These are phyloP conservation scores for Suillus luteus DNA, from an alignment of 768 basidiomycete genomes.

Conservation along the genomic window DNA sequence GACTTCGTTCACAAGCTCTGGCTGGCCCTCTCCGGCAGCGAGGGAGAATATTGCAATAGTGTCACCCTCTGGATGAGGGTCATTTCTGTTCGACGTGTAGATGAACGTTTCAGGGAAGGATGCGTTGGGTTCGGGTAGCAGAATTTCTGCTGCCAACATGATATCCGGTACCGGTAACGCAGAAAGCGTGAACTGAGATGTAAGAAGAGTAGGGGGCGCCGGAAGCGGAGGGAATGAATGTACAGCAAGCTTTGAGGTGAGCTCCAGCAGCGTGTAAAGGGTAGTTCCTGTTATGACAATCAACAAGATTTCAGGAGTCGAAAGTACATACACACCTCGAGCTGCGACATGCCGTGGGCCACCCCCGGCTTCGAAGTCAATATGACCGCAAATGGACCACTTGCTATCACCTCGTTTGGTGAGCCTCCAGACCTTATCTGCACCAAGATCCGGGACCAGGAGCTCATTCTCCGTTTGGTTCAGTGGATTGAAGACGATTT, in stretches of 20 bases:
- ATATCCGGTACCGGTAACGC: constrained; percentile 43
- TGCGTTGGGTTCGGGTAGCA: constrained; percentile 54
- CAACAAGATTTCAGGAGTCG: background rate
- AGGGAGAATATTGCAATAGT: constrained; percentile 70
- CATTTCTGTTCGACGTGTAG: constrained; percentile 76
- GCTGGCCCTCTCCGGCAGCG: constrained; percentile 40
- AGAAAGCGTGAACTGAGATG: constrained; percentile 48
- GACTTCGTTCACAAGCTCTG: constrained; percentile 60
- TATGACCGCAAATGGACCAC: constrained; percentile 52
- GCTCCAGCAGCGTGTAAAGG: constrained; percentile 68
- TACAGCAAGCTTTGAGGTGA: constrained; percentile 56
- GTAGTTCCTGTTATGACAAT: constrained; percentile 47
- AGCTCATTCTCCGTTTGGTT: constrained; percentile 55
- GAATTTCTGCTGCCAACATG: constrained; percentile 71
- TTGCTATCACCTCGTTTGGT: constrained; percentile 42
- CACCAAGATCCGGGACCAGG: constrained; percentile 75
- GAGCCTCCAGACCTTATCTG: constrained; percentile 65
- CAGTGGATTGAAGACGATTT: constrained; percentile 48
- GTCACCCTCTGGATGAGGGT: constrained; percentile 69
- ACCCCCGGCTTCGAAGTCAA: constrained; percentile 54
- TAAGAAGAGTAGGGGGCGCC: constrained; percentile 37
- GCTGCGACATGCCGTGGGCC: constrained; percentile 73
- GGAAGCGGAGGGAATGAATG: constrained; percentile 53
- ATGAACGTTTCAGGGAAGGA: constrained; percentile 58
- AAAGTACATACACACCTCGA: constrained; percentile 46